These are phyloP conservation scores for Delonix regia DNA, from an alignment of 306 rosid species.

Conservation along the genomic window DNA sequence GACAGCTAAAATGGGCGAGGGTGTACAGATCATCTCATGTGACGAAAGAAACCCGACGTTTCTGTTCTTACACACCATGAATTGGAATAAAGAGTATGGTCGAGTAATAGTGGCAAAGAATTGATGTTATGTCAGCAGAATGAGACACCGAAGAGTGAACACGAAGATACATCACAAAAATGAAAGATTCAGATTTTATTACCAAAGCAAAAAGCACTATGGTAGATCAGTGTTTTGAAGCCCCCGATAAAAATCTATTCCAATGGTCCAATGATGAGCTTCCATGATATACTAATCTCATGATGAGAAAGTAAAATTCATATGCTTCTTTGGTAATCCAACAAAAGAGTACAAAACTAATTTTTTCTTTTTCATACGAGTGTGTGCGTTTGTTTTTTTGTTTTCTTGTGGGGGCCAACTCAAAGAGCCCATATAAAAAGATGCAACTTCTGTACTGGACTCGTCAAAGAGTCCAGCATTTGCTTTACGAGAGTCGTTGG, in stretches of 20 bases:
- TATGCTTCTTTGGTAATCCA: background rate
- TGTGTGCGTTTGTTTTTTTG: no score
- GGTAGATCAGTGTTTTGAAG: no score
- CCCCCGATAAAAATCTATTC: background rate
- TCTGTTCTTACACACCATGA: background rate
- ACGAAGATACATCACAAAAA: background rate
- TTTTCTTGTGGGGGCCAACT: background rate
- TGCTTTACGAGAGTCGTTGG: background rate
- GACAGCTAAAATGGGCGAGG: conserved; percentile 36
- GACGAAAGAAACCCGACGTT: conserved; percentile 28
- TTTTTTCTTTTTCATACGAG: background rate
- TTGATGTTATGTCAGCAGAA: background rate
- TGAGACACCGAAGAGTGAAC: background rate
- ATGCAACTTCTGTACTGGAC: background rate
- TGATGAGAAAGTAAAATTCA: background rate
- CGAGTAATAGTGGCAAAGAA: background rate
- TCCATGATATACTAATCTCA: background rate
- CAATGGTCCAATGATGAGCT: background rate
- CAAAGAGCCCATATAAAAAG: background rate
- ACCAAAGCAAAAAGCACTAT: background rate
- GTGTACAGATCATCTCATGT: conserved; percentile 35
- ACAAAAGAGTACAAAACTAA: background rate
- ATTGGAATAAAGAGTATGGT: background rate
- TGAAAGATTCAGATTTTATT: background rate
- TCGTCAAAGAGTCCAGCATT: background rate